These are phyloP conservation scores for Aurifilum marmelostoma DNA, from an alignment of 2,329 filamentous ascomycete genomes.

Conservation along the genomic window DNA sequence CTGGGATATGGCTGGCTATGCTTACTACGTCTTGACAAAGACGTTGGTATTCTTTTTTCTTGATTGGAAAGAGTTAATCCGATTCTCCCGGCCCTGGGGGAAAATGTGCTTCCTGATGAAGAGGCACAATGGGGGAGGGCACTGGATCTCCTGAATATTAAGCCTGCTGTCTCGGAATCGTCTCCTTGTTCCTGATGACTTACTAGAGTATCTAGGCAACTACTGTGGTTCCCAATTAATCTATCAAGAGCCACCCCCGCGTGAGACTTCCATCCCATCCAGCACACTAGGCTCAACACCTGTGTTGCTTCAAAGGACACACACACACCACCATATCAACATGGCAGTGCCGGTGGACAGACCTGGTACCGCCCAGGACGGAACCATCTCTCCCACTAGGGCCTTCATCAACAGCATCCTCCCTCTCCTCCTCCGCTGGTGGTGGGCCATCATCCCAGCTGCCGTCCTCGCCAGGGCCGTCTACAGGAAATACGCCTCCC, in stretches of 20 bases:
- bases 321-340: constrained; percentile 8
- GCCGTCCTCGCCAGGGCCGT: constrained; percentile 36
- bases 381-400: constrained; percentile 33
- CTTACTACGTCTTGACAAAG: constrained; percentile 23
- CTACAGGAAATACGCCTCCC: constrained; percentile 40
- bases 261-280: too few species aligned
- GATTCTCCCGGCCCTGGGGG: neutral
- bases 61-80: constrained; percentile 6
- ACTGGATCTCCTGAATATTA: neutral
- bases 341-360: constrained; percentile 35
- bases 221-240: neutral
- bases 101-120: constrained; percentile 4
- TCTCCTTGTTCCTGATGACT: neutral
- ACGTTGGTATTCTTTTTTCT: constrained; percentile 10
- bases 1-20: neutral
- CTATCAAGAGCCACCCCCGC: neutral
- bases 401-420: constrained; percentile 32
- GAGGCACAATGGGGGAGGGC: neutral
- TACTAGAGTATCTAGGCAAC: neutral
- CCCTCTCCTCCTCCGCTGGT: constrained; percentile 35
- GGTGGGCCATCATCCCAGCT: constrained; percentile 36
- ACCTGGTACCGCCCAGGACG: constrained; percentile 34
- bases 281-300: constrained; percentile 21
- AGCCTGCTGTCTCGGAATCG: neutral
- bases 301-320: neutral